Percentiles rank a stretch among this genome's conserved stretches.
phyloP scores from a whole-genome alignment of 768 basidiomycete species.

The Lactarius evosmus region DNA sequence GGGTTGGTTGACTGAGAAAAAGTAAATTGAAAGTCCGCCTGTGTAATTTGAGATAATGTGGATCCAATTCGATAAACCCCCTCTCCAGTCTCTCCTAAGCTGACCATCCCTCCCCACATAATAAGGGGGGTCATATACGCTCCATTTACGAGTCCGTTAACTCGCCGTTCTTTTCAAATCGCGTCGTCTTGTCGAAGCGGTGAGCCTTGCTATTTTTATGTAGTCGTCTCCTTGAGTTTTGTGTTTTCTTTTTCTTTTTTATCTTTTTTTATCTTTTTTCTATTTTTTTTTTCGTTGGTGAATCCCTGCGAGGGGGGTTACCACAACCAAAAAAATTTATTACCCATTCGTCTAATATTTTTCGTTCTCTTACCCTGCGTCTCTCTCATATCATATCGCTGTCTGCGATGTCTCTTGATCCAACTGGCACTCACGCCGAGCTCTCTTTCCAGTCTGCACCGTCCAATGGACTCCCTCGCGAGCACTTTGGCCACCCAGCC shows the following conservation, averaged over 20 bases:
- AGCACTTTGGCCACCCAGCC: conserved; percentile 19
- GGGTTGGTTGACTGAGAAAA: not conserved
- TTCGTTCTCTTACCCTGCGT: conserved; percentile 1
- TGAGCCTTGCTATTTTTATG: conserved; percentile 19
- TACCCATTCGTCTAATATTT: conserved; percentile 15
- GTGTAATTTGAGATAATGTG: conserved; percentile 25
- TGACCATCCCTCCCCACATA: conserved; percentile 9
- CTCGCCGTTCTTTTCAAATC: not conserved
- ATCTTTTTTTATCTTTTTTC: not conserved
- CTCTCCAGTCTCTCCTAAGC: not conserved
- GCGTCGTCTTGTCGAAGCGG: conserved; percentile 1
- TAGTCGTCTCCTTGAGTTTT: conserved; percentile 2
- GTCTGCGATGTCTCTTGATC: not conserved
- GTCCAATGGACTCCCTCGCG: conserved; percentile 19
- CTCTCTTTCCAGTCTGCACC: not conserved
- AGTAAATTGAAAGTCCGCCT: conserved; percentile 21
- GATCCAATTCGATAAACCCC: conserved; percentile 19
- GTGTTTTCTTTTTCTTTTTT: not conserved
- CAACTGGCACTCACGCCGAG: not conserved
- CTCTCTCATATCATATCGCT: not conserved
- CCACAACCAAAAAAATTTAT: conserved; percentile 23
- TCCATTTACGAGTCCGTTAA: not conserved
- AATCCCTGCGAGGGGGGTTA: conserved; percentile 16
- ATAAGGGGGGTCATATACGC: conserved; percentile 10
- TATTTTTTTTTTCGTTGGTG: too few relatives aligned